phyloP scores from a whole-genome alignment of 768 basidiomycete species.

The Boletus rubroflammeus region DNA sequence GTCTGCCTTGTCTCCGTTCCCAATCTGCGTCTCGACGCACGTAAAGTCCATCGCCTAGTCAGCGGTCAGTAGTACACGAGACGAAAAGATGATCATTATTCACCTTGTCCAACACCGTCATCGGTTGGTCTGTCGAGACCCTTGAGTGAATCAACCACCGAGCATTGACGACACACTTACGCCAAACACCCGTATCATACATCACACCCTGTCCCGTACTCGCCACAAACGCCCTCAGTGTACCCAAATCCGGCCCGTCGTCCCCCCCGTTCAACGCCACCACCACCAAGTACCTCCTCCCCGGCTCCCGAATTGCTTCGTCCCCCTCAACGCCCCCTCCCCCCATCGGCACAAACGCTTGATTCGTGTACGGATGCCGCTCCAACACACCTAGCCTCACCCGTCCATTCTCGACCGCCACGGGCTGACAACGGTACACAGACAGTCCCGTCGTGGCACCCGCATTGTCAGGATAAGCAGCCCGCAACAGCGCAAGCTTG shows the following conservation, averaged over 20 bases:
- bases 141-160: conserved; percentile 1
- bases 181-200: conserved; percentile 85
- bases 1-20: conserved; percentile 69
- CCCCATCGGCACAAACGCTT: conserved; percentile 95
- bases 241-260: conserved; percentile 72
- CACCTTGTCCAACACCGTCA: conserved; percentile 76
- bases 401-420: conserved; percentile 40
- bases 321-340: conserved; percentile 42
- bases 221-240: conserved; percentile 79
- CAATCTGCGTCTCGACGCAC: conserved; percentile 93
- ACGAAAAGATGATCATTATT: neutral
- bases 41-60: conserved; percentile 69
- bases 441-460: conserved; percentile 70
- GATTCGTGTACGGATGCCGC: conserved; percentile 84
- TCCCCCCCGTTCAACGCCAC: conserved; percentile 78
- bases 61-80: conserved; percentile 7
- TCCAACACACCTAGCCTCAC: conserved; percentile 75
- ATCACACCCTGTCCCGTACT: conserved; percentile 79
- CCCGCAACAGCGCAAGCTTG: conserved; percentile 70
- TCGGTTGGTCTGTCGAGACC: conserved; percentile 74
- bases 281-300: conserved; percentile 71
- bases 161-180: conserved; percentile 47
- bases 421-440: conserved; percentile 76
- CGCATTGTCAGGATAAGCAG: conserved; percentile 57
- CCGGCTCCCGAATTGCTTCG: conserved; percentile 44